Evolutionary conservation across 805 yeast species (phyloP).

Genomic region (Candida maesae): DNA sequence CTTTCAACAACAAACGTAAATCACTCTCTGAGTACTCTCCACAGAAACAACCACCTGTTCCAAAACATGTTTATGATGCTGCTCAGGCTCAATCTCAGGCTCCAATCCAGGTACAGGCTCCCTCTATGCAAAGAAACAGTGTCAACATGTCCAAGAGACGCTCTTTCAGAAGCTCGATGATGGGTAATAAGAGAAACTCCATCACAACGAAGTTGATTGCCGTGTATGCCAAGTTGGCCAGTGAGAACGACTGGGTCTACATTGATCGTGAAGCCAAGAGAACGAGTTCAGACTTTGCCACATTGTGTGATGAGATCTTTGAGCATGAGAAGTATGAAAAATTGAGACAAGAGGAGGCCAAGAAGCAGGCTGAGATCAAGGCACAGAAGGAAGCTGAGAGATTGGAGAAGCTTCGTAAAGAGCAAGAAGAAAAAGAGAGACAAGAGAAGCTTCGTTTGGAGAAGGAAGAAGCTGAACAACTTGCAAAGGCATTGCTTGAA

Average conservation of each 20-base stretch:
- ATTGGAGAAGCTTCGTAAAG: constrained; percentile 23
- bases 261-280: constrained; percentile 71
- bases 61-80: constrained; percentile 21
- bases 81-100: constrained; percentile 1
- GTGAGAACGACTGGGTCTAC: constrained; percentile 59
- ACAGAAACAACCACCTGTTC: constrained; percentile 22
- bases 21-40: constrained; percentile 24
- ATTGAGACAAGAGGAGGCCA: constrained; percentile 39
- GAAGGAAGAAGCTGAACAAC: constrained; percentile 9
- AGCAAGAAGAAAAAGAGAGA: constrained; percentile 16
- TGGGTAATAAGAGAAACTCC: constrained; percentile 57
- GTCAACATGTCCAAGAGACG: constrained; percentile 20
- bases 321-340: constrained; percentile 66
- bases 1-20: constrained; percentile 34
- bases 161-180: constrained; percentile 35
- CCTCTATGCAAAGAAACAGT: constrained; percentile 8
- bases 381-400: constrained; percentile 25
- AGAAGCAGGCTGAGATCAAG: constrained; percentile 44
- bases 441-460: background rate
- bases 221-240: constrained; percentile 67
- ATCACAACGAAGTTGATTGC: constrained; percentile 67
- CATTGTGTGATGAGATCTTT: constrained; percentile 71
- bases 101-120: constrained; percentile 3
- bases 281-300: constrained; percentile 75
- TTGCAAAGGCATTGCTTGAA: constrained; percentile 14